These are phyloP conservation scores for Podospora conica DNA, from an alignment of 495 filamentous ascomycete genomes.

Conservation along the genomic window DNA sequence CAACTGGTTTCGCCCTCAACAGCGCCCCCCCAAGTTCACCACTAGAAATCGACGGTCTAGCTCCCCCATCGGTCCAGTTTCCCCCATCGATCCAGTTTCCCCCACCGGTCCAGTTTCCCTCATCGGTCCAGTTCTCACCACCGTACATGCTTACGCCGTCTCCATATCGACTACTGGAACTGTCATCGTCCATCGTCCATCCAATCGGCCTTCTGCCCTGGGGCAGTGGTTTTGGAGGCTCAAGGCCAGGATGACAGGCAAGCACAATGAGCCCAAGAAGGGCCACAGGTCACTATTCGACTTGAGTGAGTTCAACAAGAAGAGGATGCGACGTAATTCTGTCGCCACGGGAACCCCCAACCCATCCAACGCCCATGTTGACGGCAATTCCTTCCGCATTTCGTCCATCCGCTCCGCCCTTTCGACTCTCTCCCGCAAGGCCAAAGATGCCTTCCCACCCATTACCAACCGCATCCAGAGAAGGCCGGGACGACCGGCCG, in stretches of 20 bases:
- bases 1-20: not conserved
- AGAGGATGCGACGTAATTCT: not conserved
- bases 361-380: not conserved
- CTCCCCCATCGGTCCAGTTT: too few species aligned
- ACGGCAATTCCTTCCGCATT: not conserved
- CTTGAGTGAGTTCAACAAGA: not conserved
- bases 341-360: not conserved
- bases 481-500: not conserved
- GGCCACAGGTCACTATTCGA: not conserved
- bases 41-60: not conserved
- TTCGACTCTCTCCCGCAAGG: not conserved
- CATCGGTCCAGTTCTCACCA: too few species aligned
- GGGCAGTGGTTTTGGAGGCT: not conserved
- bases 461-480: not conserved
- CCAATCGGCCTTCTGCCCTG: not conserved
- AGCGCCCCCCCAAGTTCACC: not conserved
- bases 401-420: not conserved
- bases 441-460: not conserved
- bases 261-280: not conserved
- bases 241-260: not conserved
- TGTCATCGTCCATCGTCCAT: not conserved
- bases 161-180: not conserved
- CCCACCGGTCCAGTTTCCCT: too few species aligned
- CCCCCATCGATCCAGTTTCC: too few species aligned
- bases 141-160: not conserved